A percentile compares a stretch with the other conserved stretches of the same genome.
Conservation (phyloP, 2,329 filamentous ascomycete genomes). For the Claviceps arundinis region DNA sequence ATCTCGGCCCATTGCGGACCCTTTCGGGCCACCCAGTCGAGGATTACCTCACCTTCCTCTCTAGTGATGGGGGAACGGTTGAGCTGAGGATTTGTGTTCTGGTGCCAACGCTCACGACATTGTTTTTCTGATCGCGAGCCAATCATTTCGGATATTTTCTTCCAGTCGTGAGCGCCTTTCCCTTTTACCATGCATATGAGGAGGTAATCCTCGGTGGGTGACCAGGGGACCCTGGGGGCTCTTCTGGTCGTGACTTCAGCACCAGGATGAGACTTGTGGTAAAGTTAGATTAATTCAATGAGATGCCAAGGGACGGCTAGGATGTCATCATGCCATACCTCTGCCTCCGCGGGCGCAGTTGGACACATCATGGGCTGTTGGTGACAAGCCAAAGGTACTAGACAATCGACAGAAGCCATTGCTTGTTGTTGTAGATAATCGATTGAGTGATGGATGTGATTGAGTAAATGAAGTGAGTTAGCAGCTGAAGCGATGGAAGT, state of each 20-base stretch:
- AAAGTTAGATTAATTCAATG: neutral
- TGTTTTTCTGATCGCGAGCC: slow-evolving; percentile 78
- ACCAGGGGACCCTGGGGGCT: slow-evolving; percentile 60
- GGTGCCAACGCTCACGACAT: slow-evolving; percentile 86
- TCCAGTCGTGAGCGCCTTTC: slow-evolving; percentile 78
- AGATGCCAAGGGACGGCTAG: neutral
- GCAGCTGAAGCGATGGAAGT: too few relatives aligned
- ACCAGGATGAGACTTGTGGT: neutral
- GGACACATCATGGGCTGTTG: neutral
- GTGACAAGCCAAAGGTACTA: neutral
- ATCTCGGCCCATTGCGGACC: slow-evolving; percentile 93
- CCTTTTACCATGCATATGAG: slow-evolving; percentile 57
- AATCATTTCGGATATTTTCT: slow-evolving; percentile 66
- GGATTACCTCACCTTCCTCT: slow-evolving; percentile 60
- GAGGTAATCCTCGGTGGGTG: slow-evolving; percentile 58
- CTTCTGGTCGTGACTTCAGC: neutral
- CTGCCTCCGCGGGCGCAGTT: neutral
- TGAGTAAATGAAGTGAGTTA: neutral
- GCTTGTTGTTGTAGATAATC: neutral
- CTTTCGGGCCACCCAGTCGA: slow-evolving; percentile 61
- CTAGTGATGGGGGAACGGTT: slow-evolving; percentile 64
- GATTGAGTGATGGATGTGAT: neutral
- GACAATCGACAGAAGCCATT: neutral
- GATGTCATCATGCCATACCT: neutral
- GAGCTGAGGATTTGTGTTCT: slow-evolving; percentile 70